phyloP scores from a whole-genome alignment of 2,329 filamentous ascomycete genomes.

The Cordyceps tenuipes region DNA sequence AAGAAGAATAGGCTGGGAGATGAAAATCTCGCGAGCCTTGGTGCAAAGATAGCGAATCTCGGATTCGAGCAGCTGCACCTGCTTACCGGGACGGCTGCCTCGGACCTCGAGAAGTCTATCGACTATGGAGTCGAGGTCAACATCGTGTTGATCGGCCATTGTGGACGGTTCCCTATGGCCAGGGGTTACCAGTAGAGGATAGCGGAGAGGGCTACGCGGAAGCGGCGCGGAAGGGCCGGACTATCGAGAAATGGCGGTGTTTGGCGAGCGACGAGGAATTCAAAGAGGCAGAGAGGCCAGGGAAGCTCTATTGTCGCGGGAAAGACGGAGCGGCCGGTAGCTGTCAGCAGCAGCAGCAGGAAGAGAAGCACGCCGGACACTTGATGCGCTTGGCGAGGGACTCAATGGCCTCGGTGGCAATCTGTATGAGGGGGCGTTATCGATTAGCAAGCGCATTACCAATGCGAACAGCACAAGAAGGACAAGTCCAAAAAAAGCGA shows the following conservation, averaged over 20 bases:
- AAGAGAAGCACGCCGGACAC: background rate
- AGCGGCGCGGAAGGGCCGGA: background rate
- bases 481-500: background rate
- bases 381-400: background rate
- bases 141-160: constrained; percentile 68
- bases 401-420: background rate
- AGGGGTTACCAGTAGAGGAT: background rate
- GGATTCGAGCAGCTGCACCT: constrained; percentile 91
- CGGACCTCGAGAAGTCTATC: constrained; percentile 95
- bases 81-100: constrained; percentile 95
- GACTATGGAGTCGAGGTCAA: constrained; percentile 99
- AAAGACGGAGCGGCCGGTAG: background rate
- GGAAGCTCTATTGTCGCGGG: background rate
- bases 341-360: background rate
- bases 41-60: constrained; percentile 97
- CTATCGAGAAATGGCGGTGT: background rate
- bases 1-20: constrained; percentile 94
- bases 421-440: background rate
- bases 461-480: background rate
- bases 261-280: background rate
- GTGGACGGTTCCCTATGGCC: constrained; percentile 2
- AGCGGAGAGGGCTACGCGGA: background rate
- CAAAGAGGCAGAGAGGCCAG: background rate
- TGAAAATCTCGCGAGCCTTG: constrained; percentile 98
- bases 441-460: constrained; percentile 4